phyloP scores from a whole-genome alignment of 441 rosid genomes.

The Brassica hybrid region DNA sequence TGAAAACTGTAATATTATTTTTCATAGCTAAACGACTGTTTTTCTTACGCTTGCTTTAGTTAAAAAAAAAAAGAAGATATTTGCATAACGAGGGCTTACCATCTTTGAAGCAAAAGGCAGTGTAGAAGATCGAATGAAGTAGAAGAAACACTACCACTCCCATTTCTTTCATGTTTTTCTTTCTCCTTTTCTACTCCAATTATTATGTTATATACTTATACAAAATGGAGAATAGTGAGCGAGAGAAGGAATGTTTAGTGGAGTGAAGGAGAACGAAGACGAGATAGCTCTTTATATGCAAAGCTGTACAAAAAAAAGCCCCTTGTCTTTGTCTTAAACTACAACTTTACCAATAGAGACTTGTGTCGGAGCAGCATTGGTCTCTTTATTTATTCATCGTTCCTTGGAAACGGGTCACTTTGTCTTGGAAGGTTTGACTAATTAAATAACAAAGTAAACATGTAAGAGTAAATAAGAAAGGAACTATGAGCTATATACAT shows the following conservation, averaged over 20 bases:
- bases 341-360: constrained; percentile 43
- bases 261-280: constrained; percentile 17
- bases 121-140: constrained; percentile 49
- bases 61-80: not conserved
- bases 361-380: constrained; percentile 35
- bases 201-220: not conserved
- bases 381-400: constrained; percentile 20
- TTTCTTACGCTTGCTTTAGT: not conserved
- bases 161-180: constrained; percentile 31
- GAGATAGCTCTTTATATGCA: constrained; percentile 56
- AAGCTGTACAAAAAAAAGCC: constrained; percentile 21
- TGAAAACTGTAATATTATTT: not conserved
- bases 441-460: not conserved
- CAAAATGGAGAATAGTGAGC: not conserved
- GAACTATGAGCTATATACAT: not conserved
- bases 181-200: not conserved
- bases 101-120: constrained; percentile 57
- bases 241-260: not conserved
- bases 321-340: constrained; percentile 32
- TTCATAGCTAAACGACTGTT: not conserved
- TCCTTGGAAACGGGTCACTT: constrained; percentile 32
- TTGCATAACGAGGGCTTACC: constrained; percentile 40
- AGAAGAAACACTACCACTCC: constrained; percentile 56
- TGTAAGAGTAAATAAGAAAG: not conserved
- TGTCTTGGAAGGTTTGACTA: constrained; percentile 30